Percentiles rank a stretch among this genome's conserved stretches.
Conservation (phyloP, 352 stramenopile species). For the Globisporangium middletonii region DNA sequence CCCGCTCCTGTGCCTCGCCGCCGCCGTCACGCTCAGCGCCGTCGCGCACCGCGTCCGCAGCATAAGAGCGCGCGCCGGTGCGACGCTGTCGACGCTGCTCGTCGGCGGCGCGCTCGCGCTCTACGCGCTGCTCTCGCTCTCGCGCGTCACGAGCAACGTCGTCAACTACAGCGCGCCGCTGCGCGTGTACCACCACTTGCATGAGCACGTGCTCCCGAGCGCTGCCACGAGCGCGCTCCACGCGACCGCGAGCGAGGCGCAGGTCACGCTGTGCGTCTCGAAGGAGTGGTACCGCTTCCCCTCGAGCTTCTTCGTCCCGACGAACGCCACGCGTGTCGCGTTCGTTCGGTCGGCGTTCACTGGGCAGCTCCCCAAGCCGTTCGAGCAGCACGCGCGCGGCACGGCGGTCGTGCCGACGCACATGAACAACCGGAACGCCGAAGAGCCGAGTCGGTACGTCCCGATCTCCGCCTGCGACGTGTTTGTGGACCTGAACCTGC, state of each 20-base stretch:
- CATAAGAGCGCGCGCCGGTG: background rate
- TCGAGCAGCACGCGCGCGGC: conserved; percentile 59
- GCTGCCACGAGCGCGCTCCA: conserved; percentile 18
- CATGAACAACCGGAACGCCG: conserved; percentile 94
- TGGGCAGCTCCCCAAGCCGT: conserved; percentile 93
- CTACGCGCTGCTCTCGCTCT: conserved; percentile 50
- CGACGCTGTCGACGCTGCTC: conserved; percentile 13
- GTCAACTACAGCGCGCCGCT: conserved; percentile 71
- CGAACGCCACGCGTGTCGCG: conserved; percentile 60
- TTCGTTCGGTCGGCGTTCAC: conserved; percentile 93
- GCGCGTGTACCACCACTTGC: conserved; percentile 63
- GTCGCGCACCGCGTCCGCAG: conserved; percentile 30
- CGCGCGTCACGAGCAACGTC: conserved; percentile 56
- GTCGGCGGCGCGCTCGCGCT: conserved; percentile 36
- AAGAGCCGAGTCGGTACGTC: conserved; percentile 89
- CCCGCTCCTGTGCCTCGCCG: conserved; percentile 82
- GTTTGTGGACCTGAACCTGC: conserved; percentile 83
- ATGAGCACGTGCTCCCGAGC: conserved; percentile 51
- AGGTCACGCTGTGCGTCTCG: conserved; percentile 87
- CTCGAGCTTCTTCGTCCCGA: conserved; percentile 94
- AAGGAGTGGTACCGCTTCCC: conserved; percentile 98
- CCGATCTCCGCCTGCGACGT: conserved; percentile 78
- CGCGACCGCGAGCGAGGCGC: conserved; percentile 1
- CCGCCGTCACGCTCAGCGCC: conserved; percentile 65
- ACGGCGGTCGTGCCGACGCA: conserved; percentile 53